Percentiles rank a stretch among this genome's conserved stretches.
Conservation (phyloP, 2,329 filamentous ascomycete species). For the Hypoxylon sp. region DNA sequence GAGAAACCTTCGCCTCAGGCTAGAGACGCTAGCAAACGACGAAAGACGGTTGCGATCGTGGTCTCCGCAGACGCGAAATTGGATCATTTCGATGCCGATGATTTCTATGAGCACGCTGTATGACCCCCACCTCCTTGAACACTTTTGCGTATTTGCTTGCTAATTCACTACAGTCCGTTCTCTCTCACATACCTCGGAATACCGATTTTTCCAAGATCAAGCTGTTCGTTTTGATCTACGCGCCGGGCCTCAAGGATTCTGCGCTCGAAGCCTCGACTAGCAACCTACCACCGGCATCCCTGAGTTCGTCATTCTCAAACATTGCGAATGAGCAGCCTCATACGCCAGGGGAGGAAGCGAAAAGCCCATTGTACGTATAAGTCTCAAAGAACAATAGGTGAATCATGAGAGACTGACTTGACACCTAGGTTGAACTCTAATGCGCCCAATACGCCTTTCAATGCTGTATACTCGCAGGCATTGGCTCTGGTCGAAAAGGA, state of each 20-base stretch:
- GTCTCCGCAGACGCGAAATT: slow-evolving; percentile 82
- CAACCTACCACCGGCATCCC: slow-evolving; percentile 74
- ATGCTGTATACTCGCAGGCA: slow-evolving; percentile 85
- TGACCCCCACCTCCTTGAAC: slow-evolving; percentile 55
- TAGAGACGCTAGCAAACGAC: slow-evolving; percentile 62
- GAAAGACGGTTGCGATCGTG: slow-evolving; percentile 88
- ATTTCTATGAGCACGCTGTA: slow-evolving; percentile 85
- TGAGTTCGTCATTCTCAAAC: slow-evolving; percentile 88
- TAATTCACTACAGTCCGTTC: slow-evolving; percentile 74
- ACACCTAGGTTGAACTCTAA: slow-evolving; percentile 62
- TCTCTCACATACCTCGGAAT: slow-evolving; percentile 87
- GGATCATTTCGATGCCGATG: slow-evolving; percentile 71
- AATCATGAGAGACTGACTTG: slow-evolving; percentile 53
- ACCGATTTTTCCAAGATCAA: slow-evolving; percentile 81
- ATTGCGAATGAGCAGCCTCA: slow-evolving; percentile 81
- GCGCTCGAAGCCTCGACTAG: slow-evolving; percentile 65
- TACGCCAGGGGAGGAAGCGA: slow-evolving; percentile 75
- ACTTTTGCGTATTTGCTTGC: slow-evolving; percentile 16
- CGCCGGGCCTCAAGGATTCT: slow-evolving; percentile 81
- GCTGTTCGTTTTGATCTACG: slow-evolving; percentile 91
- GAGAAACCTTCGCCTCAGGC: slow-evolving; percentile 57
- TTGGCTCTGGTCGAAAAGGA: slow-evolving; percentile 85
- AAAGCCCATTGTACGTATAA: slow-evolving; percentile 68
- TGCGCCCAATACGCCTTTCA: slow-evolving; percentile 75
- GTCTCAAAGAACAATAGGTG: slow-evolving; percentile 44